Evolutionary conservation across 1,139 yeast species (phyloP), one percentile per base, ranked within the genome.

Genomic region (Trichomonascaceae sp.): DNA sequence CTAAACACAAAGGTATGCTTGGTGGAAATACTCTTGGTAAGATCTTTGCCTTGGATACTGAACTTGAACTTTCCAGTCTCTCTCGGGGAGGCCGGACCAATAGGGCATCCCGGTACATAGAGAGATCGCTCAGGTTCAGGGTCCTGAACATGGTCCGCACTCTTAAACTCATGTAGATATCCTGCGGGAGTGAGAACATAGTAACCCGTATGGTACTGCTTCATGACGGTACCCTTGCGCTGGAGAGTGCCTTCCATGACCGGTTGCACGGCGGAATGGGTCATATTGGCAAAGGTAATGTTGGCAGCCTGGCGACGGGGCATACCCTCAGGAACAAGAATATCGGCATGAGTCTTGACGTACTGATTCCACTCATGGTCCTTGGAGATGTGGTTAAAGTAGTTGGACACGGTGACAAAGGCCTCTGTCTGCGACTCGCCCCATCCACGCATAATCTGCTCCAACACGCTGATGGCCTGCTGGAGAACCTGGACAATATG

Each of bases 341-440:
- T 42, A 4, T 44, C 46, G 17, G 41, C 35, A 42, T 65, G 56
- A 17, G 54, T 50, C 13, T 40, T 34, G 5, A 44, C 37, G 43
- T 69, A 69, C 37, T 50, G 51, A n/a, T 45, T 35, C 74, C 74
- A 69, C 48, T 69, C 74, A 20, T 52, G 47, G 37, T 51, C 57
- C 22, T 52, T 54, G 14, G 60, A 51, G 30, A 69, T 53, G 3
- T 47, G 40, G 17, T 40, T 40, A 31, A 68, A 56, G 13, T 53
- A 42, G 29, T 46, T 45, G 34, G 57, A 45, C 29, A 64, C 40
- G n/a, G 48, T 42, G 18, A 43, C 40, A 38, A 56, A 53, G 27
- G 57, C 40, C 27, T 54, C 55, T 20, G 46, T 39, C 29, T 50
- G 47, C 28, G 44, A 42, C 14, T 46, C 43, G 38, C 52, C 48